These are phyloP conservation scores for Arxiozyma bovina DNA, from an alignment of 1,139 yeast species.

Conservation along the genomic window DNA sequence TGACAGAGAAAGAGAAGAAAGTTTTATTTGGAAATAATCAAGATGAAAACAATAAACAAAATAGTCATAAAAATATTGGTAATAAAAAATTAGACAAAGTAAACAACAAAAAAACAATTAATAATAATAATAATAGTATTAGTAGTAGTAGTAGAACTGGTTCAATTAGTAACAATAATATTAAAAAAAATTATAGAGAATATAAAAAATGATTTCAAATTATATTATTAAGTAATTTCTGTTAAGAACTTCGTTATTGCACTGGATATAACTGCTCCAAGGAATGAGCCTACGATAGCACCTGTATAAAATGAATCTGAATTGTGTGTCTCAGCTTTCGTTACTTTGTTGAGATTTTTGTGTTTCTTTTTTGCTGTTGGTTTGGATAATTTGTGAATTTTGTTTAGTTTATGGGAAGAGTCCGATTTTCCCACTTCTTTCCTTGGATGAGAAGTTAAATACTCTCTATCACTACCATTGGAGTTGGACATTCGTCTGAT, in stretches of 20 bases:
- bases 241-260: slow-evolving; percentile 15
- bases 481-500: neutral
- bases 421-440: neutral
- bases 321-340: neutral
- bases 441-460: neutral
- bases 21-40: slow-evolving; percentile 22
- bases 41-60: slow-evolving; percentile 4
- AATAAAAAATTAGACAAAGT: slow-evolving; percentile 2
- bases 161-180: neutral
- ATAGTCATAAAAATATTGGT: slow-evolving; percentile 5
- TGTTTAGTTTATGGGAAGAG: neutral
- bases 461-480: neutral
- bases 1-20: slow-evolving; percentile 27
- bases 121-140: neutral
- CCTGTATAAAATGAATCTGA: slow-evolving; percentile 20
- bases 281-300: slow-evolving; percentile 22
- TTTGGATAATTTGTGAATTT: neutral
- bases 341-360: neutral
- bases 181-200: neutral
- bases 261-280: slow-evolving; percentile 25
- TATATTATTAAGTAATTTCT: slow-evolving; percentile 3
- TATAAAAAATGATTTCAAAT: neutral
- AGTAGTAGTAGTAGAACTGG: neutral
- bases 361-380: neutral
- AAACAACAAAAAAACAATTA: slow-evolving; percentile 2